Evolutionary conservation across 1,139 yeast species (phyloP).

Genomic region (Lodderomyces orthopsilosis): DNA sequence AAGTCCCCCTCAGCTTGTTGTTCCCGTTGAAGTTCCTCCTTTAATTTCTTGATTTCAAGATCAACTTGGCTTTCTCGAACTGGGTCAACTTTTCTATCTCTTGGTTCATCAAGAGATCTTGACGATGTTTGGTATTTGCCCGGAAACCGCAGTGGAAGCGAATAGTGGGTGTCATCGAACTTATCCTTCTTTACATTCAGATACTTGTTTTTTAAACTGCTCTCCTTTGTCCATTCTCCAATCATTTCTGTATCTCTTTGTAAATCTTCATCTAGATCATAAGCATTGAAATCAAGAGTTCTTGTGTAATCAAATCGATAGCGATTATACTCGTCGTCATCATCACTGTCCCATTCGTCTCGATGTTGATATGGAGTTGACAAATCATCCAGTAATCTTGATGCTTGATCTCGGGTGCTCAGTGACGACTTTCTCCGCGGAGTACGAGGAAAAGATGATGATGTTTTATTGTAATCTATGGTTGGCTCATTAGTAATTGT

Average conservation of each 20-base stretch:
- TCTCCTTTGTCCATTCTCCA: conserved; percentile 9
- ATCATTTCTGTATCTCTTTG: conserved; percentile 13
- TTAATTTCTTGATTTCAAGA: not conserved
- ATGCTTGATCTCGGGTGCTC: not conserved
- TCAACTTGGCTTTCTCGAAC: not conserved
- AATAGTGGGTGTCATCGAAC: conserved; percentile 2
- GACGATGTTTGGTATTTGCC: conserved; percentile 18
- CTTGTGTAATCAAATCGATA: not conserved
- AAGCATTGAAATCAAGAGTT: conserved; percentile 15
- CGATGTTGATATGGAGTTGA: not conserved
- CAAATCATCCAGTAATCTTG: conserved; percentile 1
- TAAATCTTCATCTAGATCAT: conserved; percentile 21
- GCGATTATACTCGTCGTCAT: not conserved
- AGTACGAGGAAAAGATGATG: not conserved
- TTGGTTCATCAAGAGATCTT: not conserved
- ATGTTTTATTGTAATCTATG: conserved; percentile 29
- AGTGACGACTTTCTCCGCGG: not conserved
- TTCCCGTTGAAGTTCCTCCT: not conserved
- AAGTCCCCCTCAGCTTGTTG: not conserved
- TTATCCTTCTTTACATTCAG: not conserved
- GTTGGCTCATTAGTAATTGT: conserved; percentile 37
- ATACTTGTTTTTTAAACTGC: not conserved
- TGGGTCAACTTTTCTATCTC: not conserved
- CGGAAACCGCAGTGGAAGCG: conserved; percentile 21
- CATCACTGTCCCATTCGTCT: not conserved